A percentile compares a stretch with the other conserved stretches of the same genome.
Conservation (phyloP, 148 eudicot species). For the Tetragonia tetragonoides region DNA sequence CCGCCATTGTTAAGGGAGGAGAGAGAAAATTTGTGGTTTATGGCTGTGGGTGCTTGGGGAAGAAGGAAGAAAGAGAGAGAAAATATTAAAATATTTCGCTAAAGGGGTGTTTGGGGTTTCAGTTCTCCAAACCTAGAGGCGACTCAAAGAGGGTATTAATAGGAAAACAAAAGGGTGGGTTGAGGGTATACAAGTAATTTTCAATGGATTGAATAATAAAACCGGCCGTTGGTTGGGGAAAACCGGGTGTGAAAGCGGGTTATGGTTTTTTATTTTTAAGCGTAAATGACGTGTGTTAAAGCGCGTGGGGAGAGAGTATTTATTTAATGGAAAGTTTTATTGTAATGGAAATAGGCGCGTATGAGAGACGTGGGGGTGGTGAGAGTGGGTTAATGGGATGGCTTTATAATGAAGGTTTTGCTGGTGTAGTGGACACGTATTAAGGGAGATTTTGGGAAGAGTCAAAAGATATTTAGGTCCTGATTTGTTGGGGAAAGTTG, state of each 20-base stretch:
- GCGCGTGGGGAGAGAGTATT: neutral
- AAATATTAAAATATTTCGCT: conserved; percentile 11
- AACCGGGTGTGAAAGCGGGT: conserved; percentile 10
- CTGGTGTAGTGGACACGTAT: conserved; percentile 21
- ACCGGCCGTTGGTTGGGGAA: conserved; percentile 35
- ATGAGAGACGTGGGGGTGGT: neutral
- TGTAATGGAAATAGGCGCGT: neutral
- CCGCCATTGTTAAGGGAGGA: conserved; percentile 33
- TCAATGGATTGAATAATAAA: neutral
- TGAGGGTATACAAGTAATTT: conserved; percentile 16
- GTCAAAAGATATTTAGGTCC: conserved; percentile 21
- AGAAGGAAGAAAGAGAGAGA: conserved; percentile 2
- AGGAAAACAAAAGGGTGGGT: conserved; percentile 10
- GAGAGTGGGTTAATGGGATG: neutral
- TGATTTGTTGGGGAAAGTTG: conserved; percentile 11
- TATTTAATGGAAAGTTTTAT: neutral
- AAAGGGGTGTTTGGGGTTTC: conserved; percentile 25
- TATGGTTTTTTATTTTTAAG: neutral
- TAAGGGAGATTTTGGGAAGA: neutral
- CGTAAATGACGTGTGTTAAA: neutral
- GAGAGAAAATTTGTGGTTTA: conserved; percentile 12
- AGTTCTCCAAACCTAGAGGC: conserved; percentile 41
- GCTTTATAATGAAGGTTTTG: neutral
- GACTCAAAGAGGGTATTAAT: conserved; percentile 31
- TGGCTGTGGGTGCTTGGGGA: neutral